Conservation (phyloP, 148 eudicot species). For the Fagopyrum homotropicum region DNA sequence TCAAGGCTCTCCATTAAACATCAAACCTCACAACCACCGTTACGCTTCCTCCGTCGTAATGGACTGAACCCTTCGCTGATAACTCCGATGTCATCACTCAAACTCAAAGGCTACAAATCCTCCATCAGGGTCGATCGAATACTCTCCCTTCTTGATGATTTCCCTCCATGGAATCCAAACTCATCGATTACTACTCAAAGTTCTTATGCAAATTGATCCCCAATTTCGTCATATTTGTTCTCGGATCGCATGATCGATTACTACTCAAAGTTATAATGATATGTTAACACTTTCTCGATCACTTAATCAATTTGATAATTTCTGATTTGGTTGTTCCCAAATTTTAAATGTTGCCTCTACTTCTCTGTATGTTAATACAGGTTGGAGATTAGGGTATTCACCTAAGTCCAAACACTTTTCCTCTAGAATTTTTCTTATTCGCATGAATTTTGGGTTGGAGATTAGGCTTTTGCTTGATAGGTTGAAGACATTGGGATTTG, state of each 20-base stretch:
- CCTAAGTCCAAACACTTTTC: too few species aligned
- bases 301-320: too few species aligned
- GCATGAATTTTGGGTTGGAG: constrained; percentile 17
- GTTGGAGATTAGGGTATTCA: too few species aligned
- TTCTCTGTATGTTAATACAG: constrained; percentile 16
- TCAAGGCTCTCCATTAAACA: constrained; percentile 14
- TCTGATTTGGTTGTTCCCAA: too few species aligned
- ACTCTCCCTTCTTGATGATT: constrained; percentile 40
- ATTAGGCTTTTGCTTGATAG: constrained; percentile 43
- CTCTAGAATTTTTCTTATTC: too few species aligned
- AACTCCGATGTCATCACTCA: constrained; percentile 54
- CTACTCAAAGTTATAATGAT: constrained; percentile 49
- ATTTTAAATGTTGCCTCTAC: too few species aligned
- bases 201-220: constrained; percentile 68
- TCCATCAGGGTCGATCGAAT: constrained; percentile 76
- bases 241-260: constrained; percentile 34
- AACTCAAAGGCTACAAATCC: constrained; percentile 37
- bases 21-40: constrained; percentile 22
- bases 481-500: constrained; percentile 41
- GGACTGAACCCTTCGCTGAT: constrained; percentile 79
- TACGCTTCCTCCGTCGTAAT: constrained; percentile 76
- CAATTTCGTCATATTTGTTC: constrained; percentile 51
- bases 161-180: constrained; percentile 43
- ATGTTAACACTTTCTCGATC: constrained; percentile 19
- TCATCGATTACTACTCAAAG: constrained; percentile 46